phyloP scores from a whole-genome alignment of 2,329 filamentous ascomycete species.

The Furcasterigmium furcatum region DNA sequence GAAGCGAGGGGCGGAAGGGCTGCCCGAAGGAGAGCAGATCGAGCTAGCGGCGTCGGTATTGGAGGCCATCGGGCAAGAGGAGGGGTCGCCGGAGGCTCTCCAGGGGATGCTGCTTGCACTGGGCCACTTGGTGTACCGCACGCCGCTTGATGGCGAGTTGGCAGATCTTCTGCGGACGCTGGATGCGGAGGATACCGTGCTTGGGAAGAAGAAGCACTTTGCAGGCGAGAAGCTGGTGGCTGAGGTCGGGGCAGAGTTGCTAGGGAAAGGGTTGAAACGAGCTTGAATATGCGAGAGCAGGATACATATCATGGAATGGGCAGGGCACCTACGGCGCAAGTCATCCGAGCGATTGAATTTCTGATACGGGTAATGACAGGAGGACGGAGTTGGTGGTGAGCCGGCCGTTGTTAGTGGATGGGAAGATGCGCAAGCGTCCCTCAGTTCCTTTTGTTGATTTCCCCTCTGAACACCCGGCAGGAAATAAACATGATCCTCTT shows the following conservation, averaged over 20 bases:
- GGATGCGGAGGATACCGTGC: constrained; percentile 66
- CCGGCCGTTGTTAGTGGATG: no score
- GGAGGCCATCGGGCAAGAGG: constrained; percentile 64
- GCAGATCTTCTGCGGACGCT: constrained; percentile 74
- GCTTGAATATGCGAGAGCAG: constrained; percentile 7
- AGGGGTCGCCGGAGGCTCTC: constrained; percentile 65
- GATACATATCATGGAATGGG: no score
- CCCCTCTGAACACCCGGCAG: no score
- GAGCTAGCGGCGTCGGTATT: constrained; percentile 79
- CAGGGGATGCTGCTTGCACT: constrained; percentile 75
- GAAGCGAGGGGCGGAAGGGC: constrained; percentile 50
- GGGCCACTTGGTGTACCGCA: constrained; percentile 72
- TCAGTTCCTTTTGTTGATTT: no score
- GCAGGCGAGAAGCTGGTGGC: constrained; percentile 53
- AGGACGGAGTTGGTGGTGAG: no score
- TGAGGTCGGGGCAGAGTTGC: constrained; percentile 49
- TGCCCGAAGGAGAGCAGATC: constrained; percentile 70
- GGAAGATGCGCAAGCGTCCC: no score
- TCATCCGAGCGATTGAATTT: background rate
- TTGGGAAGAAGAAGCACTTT: constrained; percentile 54
- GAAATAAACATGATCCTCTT: no score
- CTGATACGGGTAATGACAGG: no score
- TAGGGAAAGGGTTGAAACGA: constrained; percentile 46
- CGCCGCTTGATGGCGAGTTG: constrained; percentile 69
- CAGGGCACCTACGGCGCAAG: no score